phyloP scores from a whole-genome alignment of 163 green algal genomes.

The Scenedesmus sp. region DNA sequence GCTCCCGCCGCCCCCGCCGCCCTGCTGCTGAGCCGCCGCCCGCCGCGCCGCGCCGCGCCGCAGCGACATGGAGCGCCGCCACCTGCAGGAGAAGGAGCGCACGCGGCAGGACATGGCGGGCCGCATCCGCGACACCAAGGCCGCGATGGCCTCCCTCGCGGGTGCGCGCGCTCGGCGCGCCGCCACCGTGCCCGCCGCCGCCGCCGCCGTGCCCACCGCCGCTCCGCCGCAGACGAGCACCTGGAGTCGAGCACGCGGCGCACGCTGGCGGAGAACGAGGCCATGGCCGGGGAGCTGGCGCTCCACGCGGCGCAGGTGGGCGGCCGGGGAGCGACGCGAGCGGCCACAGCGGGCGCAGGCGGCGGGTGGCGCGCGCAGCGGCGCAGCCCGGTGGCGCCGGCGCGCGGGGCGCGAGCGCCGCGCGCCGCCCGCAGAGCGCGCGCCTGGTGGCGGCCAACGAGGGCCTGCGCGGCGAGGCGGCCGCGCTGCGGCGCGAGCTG shows the following conservation, averaged over 20 bases:
- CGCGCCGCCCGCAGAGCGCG: constrained; percentile 73
- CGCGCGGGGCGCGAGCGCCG: too few species aligned
- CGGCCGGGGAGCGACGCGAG: too few species aligned
- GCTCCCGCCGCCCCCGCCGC: too few species aligned
- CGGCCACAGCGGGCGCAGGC: too few species aligned
- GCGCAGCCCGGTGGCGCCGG: too few species aligned
- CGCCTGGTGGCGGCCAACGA: constrained; percentile 73
- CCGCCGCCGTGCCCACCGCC: not conserved
- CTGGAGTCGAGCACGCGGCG: constrained; percentile 87
- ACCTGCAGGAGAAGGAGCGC: constrained; percentile 84
- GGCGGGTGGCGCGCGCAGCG: too few species aligned
- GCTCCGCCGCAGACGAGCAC: constrained; percentile 72
- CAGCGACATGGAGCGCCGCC: constrained; percentile 82
- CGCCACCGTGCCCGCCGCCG: not conserved
- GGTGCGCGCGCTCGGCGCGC: not conserved
- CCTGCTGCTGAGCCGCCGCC: too few species aligned
- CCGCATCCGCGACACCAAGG: constrained; percentile 81
- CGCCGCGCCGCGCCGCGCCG: too few species aligned
- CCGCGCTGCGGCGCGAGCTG: constrained; percentile 64
- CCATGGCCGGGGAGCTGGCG: constrained; percentile 81
- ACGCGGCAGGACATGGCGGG: constrained; percentile 77
- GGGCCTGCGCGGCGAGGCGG: constrained; percentile 61
- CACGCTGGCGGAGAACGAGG: constrained; percentile 90
- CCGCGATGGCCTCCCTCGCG: constrained; percentile 73
- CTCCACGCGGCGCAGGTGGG: constrained; percentile 72